Evolutionary conservation across 1,139 yeast species (phyloP), one percentile per base, ranked within the genome.

Genomic region (Suhomyces anneliseae): DNA sequence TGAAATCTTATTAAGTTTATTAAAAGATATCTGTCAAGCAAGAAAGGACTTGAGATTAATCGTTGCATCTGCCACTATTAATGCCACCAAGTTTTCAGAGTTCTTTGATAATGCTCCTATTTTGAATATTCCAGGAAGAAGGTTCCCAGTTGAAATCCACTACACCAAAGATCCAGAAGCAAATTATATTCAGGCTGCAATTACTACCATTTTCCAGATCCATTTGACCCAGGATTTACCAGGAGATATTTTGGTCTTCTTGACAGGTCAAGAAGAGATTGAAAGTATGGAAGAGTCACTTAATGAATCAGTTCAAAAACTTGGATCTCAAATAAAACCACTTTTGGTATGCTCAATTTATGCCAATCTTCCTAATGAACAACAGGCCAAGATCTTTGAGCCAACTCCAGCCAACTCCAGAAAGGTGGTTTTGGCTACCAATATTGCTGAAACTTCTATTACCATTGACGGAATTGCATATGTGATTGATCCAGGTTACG

Each of bases 371-470:
- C 97, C 98, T 0, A 78, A 92, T 7, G 97, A 90, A 46, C 69
- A 83, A 49, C 99, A 93, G 62, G 77, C 83, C 19, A 78, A 76
- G 54, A 90, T 93, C 40, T 93, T 93, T 64, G 95, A 87, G 54
- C 95, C 96, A 0, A 87, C 97, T 0, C 97, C 97, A 0, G 74
- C 76, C 6, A 81, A 82, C 15, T 69, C 87, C 2, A 70, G 99
- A 32, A 93, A 93, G 60, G 95, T 93, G 8, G 96, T 93, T 1
- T 71, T 93, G 46, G 97, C 99, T 0, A 93, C 99, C 0, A 93
- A 93, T 57, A 92, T 93, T 55, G 99, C 99, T 0, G 99, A 93
- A 64, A 93, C 99, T 0, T 92, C 98, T 7, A 85, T 93, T 57
- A 93, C 99, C 0, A 92, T 93, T 49, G 95, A 90, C 59, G 97